These are phyloP conservation scores for Cochlearia excelsa DNA, from an alignment of 345 rosid species.

Conservation along the genomic window DNA sequence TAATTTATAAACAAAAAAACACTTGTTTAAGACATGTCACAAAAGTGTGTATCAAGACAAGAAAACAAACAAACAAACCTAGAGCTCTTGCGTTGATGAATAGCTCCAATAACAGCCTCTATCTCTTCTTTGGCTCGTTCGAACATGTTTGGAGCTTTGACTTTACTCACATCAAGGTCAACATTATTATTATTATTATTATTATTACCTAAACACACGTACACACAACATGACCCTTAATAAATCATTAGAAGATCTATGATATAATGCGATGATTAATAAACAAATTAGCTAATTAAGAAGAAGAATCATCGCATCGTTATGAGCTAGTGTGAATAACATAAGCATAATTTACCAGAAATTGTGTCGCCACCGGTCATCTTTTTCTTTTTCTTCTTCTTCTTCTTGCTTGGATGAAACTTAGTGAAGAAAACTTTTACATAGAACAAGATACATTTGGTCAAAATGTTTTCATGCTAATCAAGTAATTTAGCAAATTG, in stretches of 20 bases:
- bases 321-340: background rate
- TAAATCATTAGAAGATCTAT: background rate
- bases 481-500: too few relatives aligned
- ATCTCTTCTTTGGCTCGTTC: constrained; percentile 65
- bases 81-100: constrained; percentile 43
- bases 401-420: background rate
- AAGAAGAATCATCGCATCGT: background rate
- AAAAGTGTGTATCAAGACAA: background rate
- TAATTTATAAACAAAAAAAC: background rate
- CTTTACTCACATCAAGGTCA: constrained; percentile 46
- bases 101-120: constrained; percentile 51
- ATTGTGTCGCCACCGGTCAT: constrained; percentile 23
- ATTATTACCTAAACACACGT: constrained; percentile 23
- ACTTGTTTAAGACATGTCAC: background rate
- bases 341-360: constrained; percentile 17
- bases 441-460: too few relatives aligned
- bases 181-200: constrained; percentile 35
- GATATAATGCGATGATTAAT: background rate
- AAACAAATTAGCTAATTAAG: background rate
- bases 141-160: constrained; percentile 58
- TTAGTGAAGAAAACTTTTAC: too few relatives aligned
- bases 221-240: background rate
- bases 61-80: background rate
- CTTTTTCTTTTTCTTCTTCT: background rate
- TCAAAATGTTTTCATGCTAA: too few relatives aligned